Conservation (phyloP, 306 rosid genomes). For the Cucumis melo region DNA sequence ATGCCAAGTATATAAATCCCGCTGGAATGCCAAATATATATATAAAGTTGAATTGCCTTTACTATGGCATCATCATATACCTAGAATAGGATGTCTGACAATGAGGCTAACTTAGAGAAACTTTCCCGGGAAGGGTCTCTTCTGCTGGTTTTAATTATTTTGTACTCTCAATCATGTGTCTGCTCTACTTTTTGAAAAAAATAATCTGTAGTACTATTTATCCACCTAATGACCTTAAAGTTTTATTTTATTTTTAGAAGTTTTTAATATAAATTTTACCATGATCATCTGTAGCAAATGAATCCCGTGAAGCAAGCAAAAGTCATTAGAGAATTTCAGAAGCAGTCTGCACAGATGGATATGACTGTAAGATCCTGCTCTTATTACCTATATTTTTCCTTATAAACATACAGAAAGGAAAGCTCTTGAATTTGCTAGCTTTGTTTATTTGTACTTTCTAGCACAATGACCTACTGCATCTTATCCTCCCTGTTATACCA, state of each 20-base stretch:
- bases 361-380: constrained; percentile 70
- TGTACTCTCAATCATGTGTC: not conserved
- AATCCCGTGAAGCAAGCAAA: constrained; percentile 78
- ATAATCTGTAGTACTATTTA: not conserved
- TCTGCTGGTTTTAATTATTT: not conserved
- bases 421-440: not conserved
- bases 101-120: not conserved
- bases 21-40: no score
- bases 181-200: not conserved
- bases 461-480: not conserved
- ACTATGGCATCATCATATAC: no score
- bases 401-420: not conserved
- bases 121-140: not conserved
- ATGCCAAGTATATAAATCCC: no score
- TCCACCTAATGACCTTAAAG: not conserved
- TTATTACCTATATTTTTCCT: not conserved
- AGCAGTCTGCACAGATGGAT: constrained; percentile 98
- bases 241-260: not conserved
- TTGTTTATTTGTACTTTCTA: not conserved
- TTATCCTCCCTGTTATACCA: not conserved
- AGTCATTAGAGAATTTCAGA: constrained; percentile 70
- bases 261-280: not conserved
- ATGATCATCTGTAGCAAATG: constrained; percentile 69
- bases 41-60: no score
- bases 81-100: not conserved